phyloP scores from a whole-genome alignment of 2,329 filamentous ascomycete genomes.

The Alternaria dauci region DNA sequence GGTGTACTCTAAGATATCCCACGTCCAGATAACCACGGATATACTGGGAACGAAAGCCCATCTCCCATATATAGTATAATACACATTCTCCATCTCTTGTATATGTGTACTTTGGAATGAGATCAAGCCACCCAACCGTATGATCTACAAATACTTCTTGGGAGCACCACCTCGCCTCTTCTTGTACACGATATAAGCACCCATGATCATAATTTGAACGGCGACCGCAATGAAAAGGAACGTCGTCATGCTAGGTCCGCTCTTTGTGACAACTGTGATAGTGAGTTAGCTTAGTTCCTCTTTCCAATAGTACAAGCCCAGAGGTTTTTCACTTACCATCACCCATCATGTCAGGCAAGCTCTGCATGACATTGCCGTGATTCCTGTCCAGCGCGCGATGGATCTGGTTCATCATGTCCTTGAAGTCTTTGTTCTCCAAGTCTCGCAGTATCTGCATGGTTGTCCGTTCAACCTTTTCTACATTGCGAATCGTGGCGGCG shows the following conservation, averaged over 20 bases:
- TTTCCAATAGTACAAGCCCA: background rate
- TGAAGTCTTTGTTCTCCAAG: conserved; percentile 66
- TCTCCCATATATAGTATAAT: background rate
- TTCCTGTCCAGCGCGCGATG: conserved; percentile 63
- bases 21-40: background rate
- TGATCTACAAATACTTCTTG: conserved; percentile 83
- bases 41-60: background rate
- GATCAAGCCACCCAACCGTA: background rate
- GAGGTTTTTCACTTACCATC: conserved; percentile 54
- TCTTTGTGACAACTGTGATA: conserved; percentile 59
- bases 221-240: conserved; percentile 76
- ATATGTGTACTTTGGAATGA: background rate
- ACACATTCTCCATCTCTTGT: background rate
- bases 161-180: conserved; percentile 75
- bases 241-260: conserved; percentile 65
- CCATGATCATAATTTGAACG: conserved; percentile 75
- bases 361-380: conserved; percentile 61
- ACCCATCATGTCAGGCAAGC: conserved; percentile 60
- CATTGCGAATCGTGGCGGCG: conserved; percentile 54
- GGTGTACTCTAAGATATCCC: background rate
- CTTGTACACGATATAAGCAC: conserved; percentile 80
- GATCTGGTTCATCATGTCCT: conserved; percentile 62
- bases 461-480: conserved; percentile 63
- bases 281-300: conserved; percentile 23
- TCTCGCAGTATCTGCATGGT: conserved; percentile 62